These are phyloP conservation scores for Gastrolobium bilobum DNA, from an alignment of 306 rosid species.

Conservation along the genomic window DNA sequence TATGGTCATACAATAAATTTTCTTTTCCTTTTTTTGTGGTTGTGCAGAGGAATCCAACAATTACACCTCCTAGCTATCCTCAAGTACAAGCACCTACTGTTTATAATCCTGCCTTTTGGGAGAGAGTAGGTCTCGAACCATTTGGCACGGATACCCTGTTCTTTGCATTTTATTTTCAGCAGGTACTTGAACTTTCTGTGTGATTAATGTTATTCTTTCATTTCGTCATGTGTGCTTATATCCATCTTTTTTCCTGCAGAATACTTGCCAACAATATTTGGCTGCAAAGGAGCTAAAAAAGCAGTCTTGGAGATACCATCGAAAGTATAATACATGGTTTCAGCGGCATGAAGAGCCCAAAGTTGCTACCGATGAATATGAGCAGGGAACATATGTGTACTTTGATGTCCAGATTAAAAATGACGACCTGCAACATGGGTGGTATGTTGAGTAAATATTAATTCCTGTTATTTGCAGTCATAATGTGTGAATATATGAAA, in stretches of 20 bases:
- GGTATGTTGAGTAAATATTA: slow-evolving; percentile 62
- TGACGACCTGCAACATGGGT: slow-evolving; percentile 93
- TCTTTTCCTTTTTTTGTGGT: slow-evolving; percentile 42
- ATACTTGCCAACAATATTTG: slow-evolving; percentile 94
- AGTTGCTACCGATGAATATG: slow-evolving; percentile 98
- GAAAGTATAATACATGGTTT: slow-evolving; percentile 95
- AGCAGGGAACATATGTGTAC: slow-evolving; percentile 96
- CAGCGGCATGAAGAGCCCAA: slow-evolving; percentile 98
- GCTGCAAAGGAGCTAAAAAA: slow-evolving; percentile 99
- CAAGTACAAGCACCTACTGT: slow-evolving; percentile 95
- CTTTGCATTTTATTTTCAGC: slow-evolving; percentile 95
- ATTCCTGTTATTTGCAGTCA: slow-evolving; percentile 27
- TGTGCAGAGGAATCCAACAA: slow-evolving; percentile 79
- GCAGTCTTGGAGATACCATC: slow-evolving; percentile 99
- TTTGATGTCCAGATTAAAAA: slow-evolving; percentile 90
- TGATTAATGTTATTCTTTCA: slow-evolving; percentile 6
- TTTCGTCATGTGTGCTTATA: slow-evolving; percentile 42
- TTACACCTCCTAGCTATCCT: slow-evolving; percentile 88
- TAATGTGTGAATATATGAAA: slow-evolving; percentile 12
- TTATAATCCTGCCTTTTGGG: slow-evolving; percentile 97
- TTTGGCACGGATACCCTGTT: slow-evolving; percentile 85
- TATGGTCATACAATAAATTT: slow-evolving; percentile 22
- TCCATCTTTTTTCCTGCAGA: slow-evolving; percentile 60
- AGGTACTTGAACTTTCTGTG: slow-evolving; percentile 59
- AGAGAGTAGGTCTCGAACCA: slow-evolving; percentile 76